A percentile compares a stretch with the other conserved stretches of the same genome.
These are phyloP conservation scores for Saposhnikovia divaricata DNA, from an alignment of 129 eudicot genomes.

Conservation along the genomic window DNA sequence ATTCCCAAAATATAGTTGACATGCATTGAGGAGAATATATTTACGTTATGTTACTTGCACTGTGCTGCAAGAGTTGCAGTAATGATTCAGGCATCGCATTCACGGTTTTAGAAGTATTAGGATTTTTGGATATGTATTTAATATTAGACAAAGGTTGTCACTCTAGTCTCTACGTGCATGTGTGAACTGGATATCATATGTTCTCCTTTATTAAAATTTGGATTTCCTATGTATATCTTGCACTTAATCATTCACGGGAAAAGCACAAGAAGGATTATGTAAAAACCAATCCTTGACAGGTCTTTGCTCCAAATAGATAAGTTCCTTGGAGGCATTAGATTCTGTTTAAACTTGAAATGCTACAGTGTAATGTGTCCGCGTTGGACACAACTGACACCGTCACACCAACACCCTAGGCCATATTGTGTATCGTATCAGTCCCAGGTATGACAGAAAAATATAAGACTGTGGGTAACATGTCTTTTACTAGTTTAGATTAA, in stretches of 20 bases:
- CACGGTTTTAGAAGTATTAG: too few relatives aligned
- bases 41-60: neutral
- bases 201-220: neutral
- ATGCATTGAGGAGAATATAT: neutral
- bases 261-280: neutral
- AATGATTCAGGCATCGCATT: neutral
- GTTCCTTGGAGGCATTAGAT: neutral
- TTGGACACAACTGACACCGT: neutral
- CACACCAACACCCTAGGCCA: neutral
- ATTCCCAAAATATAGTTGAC: neutral
- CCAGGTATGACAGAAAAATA: neutral
- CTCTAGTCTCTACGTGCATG: neutral
- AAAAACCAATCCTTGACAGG: neutral
- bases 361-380: neutral
- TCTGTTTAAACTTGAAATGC: neutral
- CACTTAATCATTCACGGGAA: neutral
- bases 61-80: neutral
- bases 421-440: neutral
- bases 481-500: neutral
- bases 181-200: neutral
- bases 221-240: neutral
- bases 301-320: neutral
- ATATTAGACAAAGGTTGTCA: neutral
- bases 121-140: neutral
- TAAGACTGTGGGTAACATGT: neutral